These are phyloP conservation scores for Apiotrichum veenhuisii DNA, from an alignment of 1,284 basidiomycete species.

Conservation along the genomic window DNA sequence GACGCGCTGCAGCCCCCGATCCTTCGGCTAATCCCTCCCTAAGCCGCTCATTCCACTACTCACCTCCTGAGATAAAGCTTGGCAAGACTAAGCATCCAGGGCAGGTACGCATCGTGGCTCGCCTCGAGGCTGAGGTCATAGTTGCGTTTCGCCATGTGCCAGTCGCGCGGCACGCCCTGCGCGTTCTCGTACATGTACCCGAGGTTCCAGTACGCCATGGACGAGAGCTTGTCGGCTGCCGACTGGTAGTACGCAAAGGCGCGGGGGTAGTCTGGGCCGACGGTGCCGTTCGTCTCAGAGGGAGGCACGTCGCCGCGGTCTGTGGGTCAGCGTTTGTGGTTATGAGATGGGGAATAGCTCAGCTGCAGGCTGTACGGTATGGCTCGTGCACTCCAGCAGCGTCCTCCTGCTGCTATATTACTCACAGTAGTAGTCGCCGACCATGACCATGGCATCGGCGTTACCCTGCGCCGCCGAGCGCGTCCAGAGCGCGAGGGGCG, in stretches of 20 bases:
- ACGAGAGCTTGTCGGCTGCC: slow-evolving; percentile 79
- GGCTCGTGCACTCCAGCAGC: too few relatives aligned
- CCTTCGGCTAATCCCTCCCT: too few relatives aligned
- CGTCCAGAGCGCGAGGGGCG: slow-evolving; percentile 89
- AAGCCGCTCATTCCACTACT: too few relatives aligned
- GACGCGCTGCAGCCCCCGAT: too few relatives aligned
- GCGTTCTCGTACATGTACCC: slow-evolving; percentile 99
- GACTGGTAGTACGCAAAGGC: slow-evolving; percentile 91
- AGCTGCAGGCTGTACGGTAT: too few relatives aligned
- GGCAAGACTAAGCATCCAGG: slow-evolving; percentile 73
- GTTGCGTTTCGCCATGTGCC: slow-evolving; percentile 92
- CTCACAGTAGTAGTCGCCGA: slow-evolving; percentile 87
- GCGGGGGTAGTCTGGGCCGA: slow-evolving; percentile 64
- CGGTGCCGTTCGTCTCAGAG: slow-evolving; percentile 31
- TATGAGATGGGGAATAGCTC: too few relatives aligned
- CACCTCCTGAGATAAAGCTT: slow-evolving; percentile 69
- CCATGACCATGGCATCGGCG: slow-evolving; percentile 92
- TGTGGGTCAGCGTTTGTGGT: neutral
- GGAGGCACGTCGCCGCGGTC: slow-evolving; percentile 8
- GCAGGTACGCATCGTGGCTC: slow-evolving; percentile 73
- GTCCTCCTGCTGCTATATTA: neutral
- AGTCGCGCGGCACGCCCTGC: slow-evolving; percentile 85
- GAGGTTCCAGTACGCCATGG: slow-evolving; percentile 95
- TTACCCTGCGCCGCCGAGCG: slow-evolving; percentile 90
- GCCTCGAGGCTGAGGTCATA: slow-evolving; percentile 87